Evolutionary conservation across 2,329 filamentous ascomycete species (phyloP).

Genomic region (Phaeoacremonium minimum): DNA sequence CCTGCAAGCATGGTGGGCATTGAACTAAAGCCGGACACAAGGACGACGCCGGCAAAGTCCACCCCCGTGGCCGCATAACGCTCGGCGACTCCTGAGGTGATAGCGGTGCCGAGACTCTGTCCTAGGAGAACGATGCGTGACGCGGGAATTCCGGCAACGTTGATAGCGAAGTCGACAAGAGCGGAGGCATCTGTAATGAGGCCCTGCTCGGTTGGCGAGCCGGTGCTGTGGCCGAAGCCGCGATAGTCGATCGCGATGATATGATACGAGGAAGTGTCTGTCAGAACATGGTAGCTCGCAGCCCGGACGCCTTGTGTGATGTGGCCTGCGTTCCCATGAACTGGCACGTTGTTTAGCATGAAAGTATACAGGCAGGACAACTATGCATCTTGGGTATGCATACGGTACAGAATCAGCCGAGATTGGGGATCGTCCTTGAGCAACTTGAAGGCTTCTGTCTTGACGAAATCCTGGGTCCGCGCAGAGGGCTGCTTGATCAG

Average conservation of each 20-base stretch:
- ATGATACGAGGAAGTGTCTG: conserved; percentile 70
- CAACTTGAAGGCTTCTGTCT: conserved; percentile 55
- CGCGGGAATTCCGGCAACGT: conserved; percentile 59
- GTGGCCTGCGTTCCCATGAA: conserved; percentile 68
- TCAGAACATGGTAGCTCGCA: conserved; percentile 71
- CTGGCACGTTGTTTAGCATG: conserved; percentile 10
- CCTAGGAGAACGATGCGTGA: conserved; percentile 76
- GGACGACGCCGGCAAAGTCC: conserved; percentile 74
- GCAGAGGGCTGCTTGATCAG: conserved; percentile 50
- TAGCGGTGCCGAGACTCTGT: conserved; percentile 84
- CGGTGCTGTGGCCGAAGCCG: conserved; percentile 78
- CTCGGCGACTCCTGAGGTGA: conserved; percentile 70
- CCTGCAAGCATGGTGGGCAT: conserved; percentile 68
- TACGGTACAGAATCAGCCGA: conserved; percentile 60
- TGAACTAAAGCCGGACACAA: conserved; percentile 76
- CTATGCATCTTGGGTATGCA: conserved; percentile 20
- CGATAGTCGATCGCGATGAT: conserved; percentile 89
- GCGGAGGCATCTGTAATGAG: conserved; percentile 75
- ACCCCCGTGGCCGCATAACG: conserved; percentile 56
- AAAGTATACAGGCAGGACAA: conserved; percentile 13
- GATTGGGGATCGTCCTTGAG: conserved; percentile 60
- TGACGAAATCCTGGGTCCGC: conserved; percentile 47
- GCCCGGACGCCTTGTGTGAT: conserved; percentile 75
- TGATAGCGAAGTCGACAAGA: conserved; percentile 67
- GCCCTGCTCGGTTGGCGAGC: conserved; percentile 75